Conservation (phyloP, 306 rosid genomes). For the Vachellia collinsii region DNA sequence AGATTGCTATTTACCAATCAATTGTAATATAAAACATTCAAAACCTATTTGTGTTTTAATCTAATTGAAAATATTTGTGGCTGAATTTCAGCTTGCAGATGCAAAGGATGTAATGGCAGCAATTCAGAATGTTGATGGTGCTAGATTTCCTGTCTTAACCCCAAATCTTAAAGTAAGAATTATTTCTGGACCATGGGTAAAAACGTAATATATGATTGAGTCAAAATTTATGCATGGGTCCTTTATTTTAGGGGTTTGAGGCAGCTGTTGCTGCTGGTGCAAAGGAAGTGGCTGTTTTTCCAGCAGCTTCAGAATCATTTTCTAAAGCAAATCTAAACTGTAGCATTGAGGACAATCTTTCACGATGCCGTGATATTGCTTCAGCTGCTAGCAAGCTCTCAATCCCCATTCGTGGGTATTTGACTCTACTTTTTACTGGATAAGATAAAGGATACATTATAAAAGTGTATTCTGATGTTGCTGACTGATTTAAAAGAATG, state of each 20-base stretch:
- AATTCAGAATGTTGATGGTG: conserved; percentile 66
- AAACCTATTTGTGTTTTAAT: not conserved
- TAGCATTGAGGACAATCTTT: conserved; percentile 79
- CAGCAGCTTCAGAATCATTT: conserved; percentile 92
- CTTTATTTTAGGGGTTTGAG: conserved; percentile 80
- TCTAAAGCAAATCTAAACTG: conserved; percentile 82
- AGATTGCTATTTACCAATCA: not conserved
- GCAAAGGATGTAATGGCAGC: conserved; percentile 85
- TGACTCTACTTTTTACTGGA: not conserved
- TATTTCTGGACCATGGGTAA: conserved; percentile 1
- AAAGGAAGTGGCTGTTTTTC: conserved; percentile 88
- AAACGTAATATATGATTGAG: conserved; percentile 5
- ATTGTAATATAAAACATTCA: not conserved
- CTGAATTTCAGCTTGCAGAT: conserved; percentile 77
- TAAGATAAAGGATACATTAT: conserved; percentile 8
- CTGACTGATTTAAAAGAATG: conserved; percentile 22
- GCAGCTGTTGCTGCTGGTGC: conserved; percentile 93
- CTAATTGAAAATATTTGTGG: conserved; percentile 14
- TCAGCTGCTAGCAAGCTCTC: conserved; percentile 71
- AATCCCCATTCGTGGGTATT: conserved; percentile 91
- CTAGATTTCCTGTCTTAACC: conserved; percentile 78
- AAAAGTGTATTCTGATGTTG: not conserved
- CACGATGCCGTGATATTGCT: conserved; percentile 65
- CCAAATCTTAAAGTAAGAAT: conserved; percentile 84
- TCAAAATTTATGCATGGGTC: conserved; percentile 29